Base-by-base conservation (phyloP, 768 basidiomycete species). In the Asterophora lycoperdoides region DNA sequence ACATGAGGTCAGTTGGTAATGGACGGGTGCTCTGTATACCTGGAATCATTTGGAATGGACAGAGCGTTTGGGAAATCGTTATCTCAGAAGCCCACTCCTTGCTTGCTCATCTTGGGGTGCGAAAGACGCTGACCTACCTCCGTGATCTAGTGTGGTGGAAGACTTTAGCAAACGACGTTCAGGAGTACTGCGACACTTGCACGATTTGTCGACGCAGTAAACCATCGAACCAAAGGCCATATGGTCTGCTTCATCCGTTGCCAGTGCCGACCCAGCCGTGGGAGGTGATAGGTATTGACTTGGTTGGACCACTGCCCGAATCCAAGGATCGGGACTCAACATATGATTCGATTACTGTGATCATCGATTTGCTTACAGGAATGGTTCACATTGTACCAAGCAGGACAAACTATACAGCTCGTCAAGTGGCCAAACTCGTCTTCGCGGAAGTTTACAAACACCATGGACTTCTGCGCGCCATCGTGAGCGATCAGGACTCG, bases 141-240 rank as follows among this genome's bases (percentile, higher is more conserved):
- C 42, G 56, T 2, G 57, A 69, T 14, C 40, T 63, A 17, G 64
- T 69, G 2, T 70, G 68, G 68, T 70, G 71, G 70, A 63, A 62
- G 15, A 30, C 49, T 0, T 64, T 72, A 47, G 54, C 44, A 0
- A 7, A 34, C 0, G 40, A 48, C 15, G 35, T 37, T 5, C 30
- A 20, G 4, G 13, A 9, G 18, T 70, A 40, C 40, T 68, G 67
- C 56, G 62, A 64, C 54, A 9, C 65, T 49, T 52, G 57, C 13
- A 23, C 26, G 10, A 54, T 37, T 5, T 60, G 58, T 30, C 36
- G 44, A 9, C n/a, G 32, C 10, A 49, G 45, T 3, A 63, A 63
- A n/a, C 56, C 51, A 0, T 17, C 32, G 0, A 57, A 48, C 17
- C 57, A 63, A 18, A 42, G 45, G 15, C 62, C 55, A 0, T 60